Evolutionary conservation across 345 rosid genomes (phyloP).

Genomic region (Populus alba): DNA sequence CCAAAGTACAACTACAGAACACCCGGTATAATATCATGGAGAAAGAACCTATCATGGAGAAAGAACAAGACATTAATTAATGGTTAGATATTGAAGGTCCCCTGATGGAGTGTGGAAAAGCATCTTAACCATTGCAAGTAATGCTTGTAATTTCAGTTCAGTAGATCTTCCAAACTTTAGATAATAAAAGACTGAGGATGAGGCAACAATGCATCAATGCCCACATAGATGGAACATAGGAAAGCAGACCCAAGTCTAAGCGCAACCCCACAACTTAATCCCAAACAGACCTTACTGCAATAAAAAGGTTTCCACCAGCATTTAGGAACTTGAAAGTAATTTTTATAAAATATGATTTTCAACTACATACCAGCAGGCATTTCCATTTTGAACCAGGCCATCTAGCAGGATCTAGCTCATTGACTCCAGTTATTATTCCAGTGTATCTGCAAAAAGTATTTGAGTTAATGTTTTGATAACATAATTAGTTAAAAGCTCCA

Average conservation of each 20-base stretch:
- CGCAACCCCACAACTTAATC: too few relatives aligned
- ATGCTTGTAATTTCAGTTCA: not conserved
- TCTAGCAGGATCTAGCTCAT: constrained; percentile 80
- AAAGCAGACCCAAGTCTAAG: not conserved
- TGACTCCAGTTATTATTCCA: constrained; percentile 74
- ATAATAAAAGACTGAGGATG: not conserved
- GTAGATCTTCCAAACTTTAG: not conserved
- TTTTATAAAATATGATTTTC: not conserved
- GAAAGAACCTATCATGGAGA: not conserved
- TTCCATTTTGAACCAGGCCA: constrained; percentile 99
- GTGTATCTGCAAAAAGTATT: constrained; percentile 45
- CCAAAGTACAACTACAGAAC: not conserved
- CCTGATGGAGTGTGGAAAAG: not conserved
- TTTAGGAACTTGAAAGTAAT: not conserved
- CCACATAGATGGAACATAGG: not conserved
- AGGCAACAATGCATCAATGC: not conserved
- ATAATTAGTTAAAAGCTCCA: not conserved
- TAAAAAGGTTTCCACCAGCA: not conserved
- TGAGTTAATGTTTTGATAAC: not conserved
- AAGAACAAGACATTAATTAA: not conserved
- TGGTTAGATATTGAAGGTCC: not conserved
- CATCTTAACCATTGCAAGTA: not conserved
- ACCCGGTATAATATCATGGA: not conserved
- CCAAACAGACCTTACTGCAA: not conserved
- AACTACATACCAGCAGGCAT: constrained; percentile 62